phyloP scores from a whole-genome alignment of 345 rosid genomes.

The Syzygium jambos region DNA sequence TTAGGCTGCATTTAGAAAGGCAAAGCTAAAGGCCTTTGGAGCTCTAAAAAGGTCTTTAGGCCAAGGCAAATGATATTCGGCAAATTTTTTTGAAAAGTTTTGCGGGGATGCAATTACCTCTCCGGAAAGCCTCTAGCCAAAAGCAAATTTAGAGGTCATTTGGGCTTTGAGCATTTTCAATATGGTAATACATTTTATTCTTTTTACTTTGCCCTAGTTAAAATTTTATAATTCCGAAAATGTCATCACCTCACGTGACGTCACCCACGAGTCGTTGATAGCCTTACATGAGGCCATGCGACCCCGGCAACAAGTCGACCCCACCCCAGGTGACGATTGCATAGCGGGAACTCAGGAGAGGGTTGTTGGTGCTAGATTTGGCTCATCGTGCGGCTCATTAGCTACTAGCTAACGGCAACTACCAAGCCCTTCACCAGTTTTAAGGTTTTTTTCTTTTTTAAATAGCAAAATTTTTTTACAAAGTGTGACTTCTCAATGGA shows the following conservation, averaged over 20 bases:
- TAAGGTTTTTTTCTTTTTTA: too few species aligned
- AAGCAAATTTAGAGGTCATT: background rate
- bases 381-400: too few species aligned
- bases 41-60: background rate
- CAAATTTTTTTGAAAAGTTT: background rate
- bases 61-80: background rate
- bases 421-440: too few species aligned
- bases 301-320: too few species aligned
- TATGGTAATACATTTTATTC: too few species aligned
- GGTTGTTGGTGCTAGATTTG: too few species aligned
- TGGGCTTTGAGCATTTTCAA: too few species aligned
- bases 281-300: too few species aligned
- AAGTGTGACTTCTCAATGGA: too few species aligned
- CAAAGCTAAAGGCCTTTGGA: background rate
- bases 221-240: background rate
- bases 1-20: background rate
- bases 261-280: rapidly evolving
- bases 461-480: too few species aligned
- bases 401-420: rapidly evolving
- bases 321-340: too few species aligned
- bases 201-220: background rate
- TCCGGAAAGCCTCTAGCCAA: background rate
- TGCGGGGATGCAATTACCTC: background rate
- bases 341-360: too few species aligned
- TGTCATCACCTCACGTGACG: rapidly evolving